Evolutionary conservation across 306 rosid genomes (phyloP), one percentile per base, ranked within the genome.

Genomic region (Cucurbita maxima): DNA sequence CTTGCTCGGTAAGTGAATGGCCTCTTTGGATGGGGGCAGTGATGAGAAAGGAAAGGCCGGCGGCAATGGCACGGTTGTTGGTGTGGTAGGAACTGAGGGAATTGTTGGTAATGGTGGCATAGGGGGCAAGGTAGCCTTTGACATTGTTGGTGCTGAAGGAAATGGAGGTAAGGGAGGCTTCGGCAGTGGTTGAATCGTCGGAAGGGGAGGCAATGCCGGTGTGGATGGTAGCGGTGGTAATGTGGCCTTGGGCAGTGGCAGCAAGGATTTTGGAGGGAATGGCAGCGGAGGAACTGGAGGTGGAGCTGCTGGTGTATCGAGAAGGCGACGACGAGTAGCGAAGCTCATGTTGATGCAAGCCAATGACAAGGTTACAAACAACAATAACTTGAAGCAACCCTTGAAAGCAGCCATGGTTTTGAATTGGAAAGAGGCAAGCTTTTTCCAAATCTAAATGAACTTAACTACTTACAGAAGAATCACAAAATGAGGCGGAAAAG

Each of bases 241-340:
- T 5, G 83, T 48, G 63, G 51, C n/a, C 55, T 72, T 37, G 36
- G 76, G 80, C 10, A 71, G 71, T 4, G 73, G 37, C 51, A 63
- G 75, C n/a, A 45, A 72, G 7, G 83, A 79, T 3, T 52, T 19
- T 11, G 86, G 77, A 55, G 82, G 85, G 56, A 76, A 36, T 19
- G 76, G 48, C 70, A 75, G 20, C 16, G 56, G 54, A 45, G 80
- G 80, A 25, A 75, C 45, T 19, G 82, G 78, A 11, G 75, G 71
- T 76, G 82, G 78, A 75, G 78, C 47, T 22, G 74, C 71, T 0
- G 69, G 71, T 15, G 84, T 67, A 44, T 68, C 77, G 36, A 83
- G 50, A 7, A 83, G 79, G 60, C 71, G 71, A 13, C 84, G 30
- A 53, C n/a, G 69, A 48, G 72, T 78, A 3, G 72, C 87, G 1